Evolutionary conservation across 1,139 yeast species (phyloP), one percentile per base, ranked within the genome.

Genomic region (Sugiyamaella sp.): DNA sequence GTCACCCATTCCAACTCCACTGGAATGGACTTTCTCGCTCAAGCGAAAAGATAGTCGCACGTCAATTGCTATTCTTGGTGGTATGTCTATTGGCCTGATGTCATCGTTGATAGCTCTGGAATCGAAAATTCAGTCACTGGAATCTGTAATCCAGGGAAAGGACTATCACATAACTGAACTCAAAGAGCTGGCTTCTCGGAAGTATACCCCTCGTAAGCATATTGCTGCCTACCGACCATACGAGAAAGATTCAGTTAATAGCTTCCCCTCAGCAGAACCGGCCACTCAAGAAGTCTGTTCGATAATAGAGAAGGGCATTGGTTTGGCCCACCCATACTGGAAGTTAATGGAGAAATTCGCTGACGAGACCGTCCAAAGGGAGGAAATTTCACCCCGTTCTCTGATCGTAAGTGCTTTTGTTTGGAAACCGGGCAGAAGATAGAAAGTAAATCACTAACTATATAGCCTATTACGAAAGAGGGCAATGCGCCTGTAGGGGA

Each of bases 101-200:
- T 40, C 43, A 1, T 48, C 54, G 9, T 46, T 55, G 17, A 42
- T 41, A 5, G 44, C 53, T 6, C 44, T 59, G 6, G 19, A 27
- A 1, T 10, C 42, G 3, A 49, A 49, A 40, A 46, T 55, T 5
- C n/a, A 21, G 1, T 32, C 35, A 4, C 54, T 59, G 14, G 52
- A 55, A 20, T 41, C 47, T 19, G 22, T 51, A 12, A 24, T 60
- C 5, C 12, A 41, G 1, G 52, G 52, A 16, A 60, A 60, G 40
- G 63, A 60, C 32, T 58, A 59, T 35, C 63, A 60, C 49, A 50
- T 60, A 9, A 12, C 8, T 29, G 35, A 29, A 29, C 14, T 29
- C 4, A 29, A 29, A 12, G 35, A 29, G 14, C 35, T 29, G 14
- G 35, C 35, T 8, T 29, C 35, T 12, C 35, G 35, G 4, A 29